Evolutionary conservation across 148 eudicot species (phyloP).

Genomic region (Vaccinium corymbosum): DNA sequence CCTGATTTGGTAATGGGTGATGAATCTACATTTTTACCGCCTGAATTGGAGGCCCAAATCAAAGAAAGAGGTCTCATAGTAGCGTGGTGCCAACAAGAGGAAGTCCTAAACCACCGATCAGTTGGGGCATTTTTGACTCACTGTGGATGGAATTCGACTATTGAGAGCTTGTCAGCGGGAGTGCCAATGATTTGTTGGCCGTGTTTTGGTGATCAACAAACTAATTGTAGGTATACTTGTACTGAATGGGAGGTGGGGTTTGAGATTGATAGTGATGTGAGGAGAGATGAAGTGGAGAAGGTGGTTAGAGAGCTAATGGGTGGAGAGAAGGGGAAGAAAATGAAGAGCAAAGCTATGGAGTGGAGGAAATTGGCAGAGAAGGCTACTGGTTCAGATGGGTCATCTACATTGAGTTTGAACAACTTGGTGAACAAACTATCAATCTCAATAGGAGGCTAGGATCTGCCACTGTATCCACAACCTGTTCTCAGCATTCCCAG

Average conservation of each 20-base stretch:
- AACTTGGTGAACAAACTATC: conserved; percentile 9
- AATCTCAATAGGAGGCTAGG: background rate
- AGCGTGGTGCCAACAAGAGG: conserved; percentile 15
- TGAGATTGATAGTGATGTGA: background rate
- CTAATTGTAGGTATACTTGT: background rate
- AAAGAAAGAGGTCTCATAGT: conserved; percentile 16
- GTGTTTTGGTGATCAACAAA: conserved; percentile 11
- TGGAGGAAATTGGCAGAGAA: conserved; percentile 12
- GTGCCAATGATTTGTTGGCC: conserved; percentile 21
- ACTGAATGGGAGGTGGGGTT: conserved; percentile 3
- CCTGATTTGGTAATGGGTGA: conserved; percentile 8
- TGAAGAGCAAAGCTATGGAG: conserved; percentile 3
- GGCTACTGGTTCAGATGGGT: background rate
- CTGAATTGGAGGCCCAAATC: conserved; percentile 6
- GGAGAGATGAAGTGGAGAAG: background rate
- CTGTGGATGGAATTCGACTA: background rate
- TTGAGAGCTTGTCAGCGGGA: background rate
- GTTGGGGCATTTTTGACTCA: background rate
- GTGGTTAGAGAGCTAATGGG: conserved; percentile 7
- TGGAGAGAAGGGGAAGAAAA: conserved; percentile 2
- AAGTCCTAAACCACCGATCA: background rate
- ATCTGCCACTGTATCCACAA: too few species aligned
- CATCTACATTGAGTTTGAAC: conserved; percentile 5
- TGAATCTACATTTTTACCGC: background rate
- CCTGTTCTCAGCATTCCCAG: too few species aligned